A percentile compares a stretch with the other conserved stretches of the same genome.
Conservation (phyloP, 2,329 filamentous ascomycete species). For the Botrytis aclada region DNA sequence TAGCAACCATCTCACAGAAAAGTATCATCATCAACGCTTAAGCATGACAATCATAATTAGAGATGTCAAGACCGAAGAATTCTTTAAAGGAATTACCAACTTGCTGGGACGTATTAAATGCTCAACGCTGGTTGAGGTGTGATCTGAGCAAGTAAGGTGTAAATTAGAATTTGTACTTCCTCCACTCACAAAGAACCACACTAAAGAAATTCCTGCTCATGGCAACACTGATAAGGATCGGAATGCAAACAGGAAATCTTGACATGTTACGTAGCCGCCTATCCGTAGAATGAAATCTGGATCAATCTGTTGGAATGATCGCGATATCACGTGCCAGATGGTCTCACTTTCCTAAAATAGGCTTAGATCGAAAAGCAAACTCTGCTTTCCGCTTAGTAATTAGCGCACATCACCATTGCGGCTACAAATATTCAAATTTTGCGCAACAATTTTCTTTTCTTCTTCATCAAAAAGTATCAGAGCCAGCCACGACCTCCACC, state of each 20-base stretch:
- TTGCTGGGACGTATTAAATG: neutral
- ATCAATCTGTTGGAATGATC: neutral
- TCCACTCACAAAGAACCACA: neutral
- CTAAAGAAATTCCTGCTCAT: neutral
- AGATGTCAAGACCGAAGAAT: neutral
- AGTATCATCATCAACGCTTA: neutral
- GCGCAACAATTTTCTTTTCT: slow-evolving; percentile 21
- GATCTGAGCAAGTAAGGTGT: neutral
- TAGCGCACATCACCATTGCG: neutral
- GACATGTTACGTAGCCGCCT: neutral
- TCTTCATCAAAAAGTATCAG: slow-evolving; percentile 60
- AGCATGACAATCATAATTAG: neutral
- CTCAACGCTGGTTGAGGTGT: neutral
- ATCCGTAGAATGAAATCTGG: neutral
- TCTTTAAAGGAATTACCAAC: neutral
- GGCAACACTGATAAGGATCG: neutral
- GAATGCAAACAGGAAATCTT: neutral
- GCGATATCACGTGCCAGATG: neutral
- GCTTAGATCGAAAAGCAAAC: neutral
- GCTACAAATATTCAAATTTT: slow-evolving; percentile 16
- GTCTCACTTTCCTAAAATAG: neutral
- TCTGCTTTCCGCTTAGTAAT: slow-evolving; percentile 6
- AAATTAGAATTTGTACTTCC: neutral
- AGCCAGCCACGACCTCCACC: slow-evolving; percentile 69
- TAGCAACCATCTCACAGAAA: neutral